Base-by-base conservation (phyloP, 2,329 filamentous ascomycete species). In the Aureobasidium namibiae region DNA sequence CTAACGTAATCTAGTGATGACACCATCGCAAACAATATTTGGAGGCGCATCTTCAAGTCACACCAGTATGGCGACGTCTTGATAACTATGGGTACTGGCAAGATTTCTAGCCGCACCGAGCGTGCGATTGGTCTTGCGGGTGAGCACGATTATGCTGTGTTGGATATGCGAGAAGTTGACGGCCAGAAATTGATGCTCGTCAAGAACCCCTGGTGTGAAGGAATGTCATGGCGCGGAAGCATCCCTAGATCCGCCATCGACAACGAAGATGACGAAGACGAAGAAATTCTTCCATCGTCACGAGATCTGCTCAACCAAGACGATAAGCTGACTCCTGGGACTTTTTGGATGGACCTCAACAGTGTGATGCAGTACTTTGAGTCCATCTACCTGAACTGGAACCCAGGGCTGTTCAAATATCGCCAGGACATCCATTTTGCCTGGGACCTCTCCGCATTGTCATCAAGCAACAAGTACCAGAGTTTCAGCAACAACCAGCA, bases 301-400 rank as follows among this genome's bases (percentile, higher is more conserved):
- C 58, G 70, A 54, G 70, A 73, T 54, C 58, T 72, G n/a, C 63
- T 73, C 8, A 73, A 72, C 39, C 65, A 65, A 2, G 70, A 73
- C 29, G 68, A 74, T 24, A 66, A 73, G 38, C 68, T 75, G 8
- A 69, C 74, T 29, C 86, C 87, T 0, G 90, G 91, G n/a, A 90
- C 88, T 0, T 95, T 96, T 69, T 97, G 94, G 92, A 95, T 97
- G 74, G 85, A 87, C 24, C 84, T 94, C 29, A 89, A 95, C 65
- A 89, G 91, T 64, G 85, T 96, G 4, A 82, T 90, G 36, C 91
- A 96, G 67, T 86, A 96, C 69, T 99, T 96, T 63, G 91, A 97
- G 70, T 95, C 92, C 18, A 83, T 99, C 65, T 99, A 97, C 72
- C 79, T 99, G 58, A 99, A 97, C 73, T 99, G 94, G 94, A 96